Evolutionary conservation across 305 asterid genomes (phyloP).

Genomic region (Fraxinus ornus): DNA sequence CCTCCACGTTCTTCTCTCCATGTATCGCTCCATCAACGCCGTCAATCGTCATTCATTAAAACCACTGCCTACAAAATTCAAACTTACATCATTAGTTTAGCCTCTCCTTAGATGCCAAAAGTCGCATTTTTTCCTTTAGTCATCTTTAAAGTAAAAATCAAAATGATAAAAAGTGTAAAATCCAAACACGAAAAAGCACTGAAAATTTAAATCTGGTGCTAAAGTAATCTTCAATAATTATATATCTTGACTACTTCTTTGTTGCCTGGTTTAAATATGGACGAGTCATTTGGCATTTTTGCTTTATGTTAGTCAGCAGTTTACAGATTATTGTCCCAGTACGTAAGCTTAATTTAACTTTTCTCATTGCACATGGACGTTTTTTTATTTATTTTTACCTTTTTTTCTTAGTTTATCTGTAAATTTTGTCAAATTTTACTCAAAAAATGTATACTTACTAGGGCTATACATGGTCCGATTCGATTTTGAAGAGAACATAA

Average conservation of each 20-base stretch:
- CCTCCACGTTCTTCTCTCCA: too few relatives aligned
- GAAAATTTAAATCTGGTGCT: background rate
- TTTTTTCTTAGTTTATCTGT: too few relatives aligned
- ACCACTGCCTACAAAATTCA: background rate
- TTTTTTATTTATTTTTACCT: too few relatives aligned
- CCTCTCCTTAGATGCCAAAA: background rate
- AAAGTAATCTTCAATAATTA: background rate
- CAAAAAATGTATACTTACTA: too few relatives aligned
- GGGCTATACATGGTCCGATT: too few relatives aligned
- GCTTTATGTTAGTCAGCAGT: background rate
- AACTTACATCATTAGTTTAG: background rate
- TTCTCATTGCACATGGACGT: background rate
- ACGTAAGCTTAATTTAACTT: background rate
- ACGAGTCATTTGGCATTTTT: background rate
- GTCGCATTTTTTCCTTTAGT: background rate
- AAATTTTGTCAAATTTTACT: background rate
- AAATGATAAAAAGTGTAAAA: too few relatives aligned
- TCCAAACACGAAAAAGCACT: background rate
- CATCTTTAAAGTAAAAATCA: too few relatives aligned
- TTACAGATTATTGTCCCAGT: background rate
- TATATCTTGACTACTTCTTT: background rate
- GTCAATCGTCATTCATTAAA: background rate
- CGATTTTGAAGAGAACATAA: too few relatives aligned
- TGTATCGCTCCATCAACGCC: too few relatives aligned
- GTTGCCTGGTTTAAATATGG: conserved; percentile 2